Conservation (phyloP, 73 alveolate species). For the Symbiodinium pilosum region DNA sequence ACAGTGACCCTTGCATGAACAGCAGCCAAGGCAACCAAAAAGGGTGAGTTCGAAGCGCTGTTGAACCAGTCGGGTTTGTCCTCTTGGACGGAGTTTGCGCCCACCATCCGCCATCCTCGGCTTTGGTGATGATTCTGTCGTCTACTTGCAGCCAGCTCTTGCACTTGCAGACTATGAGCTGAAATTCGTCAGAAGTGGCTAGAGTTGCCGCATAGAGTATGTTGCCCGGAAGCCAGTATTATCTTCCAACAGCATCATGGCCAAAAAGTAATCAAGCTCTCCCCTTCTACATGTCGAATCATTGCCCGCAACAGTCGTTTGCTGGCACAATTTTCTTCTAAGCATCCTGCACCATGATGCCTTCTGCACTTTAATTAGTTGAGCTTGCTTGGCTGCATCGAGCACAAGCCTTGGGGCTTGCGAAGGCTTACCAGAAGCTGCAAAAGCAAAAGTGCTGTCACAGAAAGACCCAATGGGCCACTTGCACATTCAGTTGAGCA, state of each 20-base stretch:
- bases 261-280: background rate
- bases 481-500: no score
- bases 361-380: background rate
- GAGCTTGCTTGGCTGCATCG: background rate
- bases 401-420: background rate
- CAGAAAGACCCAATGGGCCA: no score
- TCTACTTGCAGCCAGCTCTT: background rate
- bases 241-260: background rate
- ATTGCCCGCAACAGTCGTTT: no score
- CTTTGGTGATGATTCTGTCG: background rate
- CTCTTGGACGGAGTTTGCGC: slow-evolving; percentile 48
- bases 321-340: no score
- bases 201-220: background rate
- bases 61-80: background rate
- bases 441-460: no score
- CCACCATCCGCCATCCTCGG: slow-evolving; percentile 32
- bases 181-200: background rate
- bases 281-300: background rate
- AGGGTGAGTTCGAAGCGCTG: background rate
- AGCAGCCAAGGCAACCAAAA: background rate
- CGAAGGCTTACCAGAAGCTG: no score
- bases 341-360: background rate
- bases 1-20: no score
- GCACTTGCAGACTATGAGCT: background rate
- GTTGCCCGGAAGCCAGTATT: background rate